Evolutionary conservation across 345 rosid genomes (phyloP).

Genomic region (Pistacia vera): DNA sequence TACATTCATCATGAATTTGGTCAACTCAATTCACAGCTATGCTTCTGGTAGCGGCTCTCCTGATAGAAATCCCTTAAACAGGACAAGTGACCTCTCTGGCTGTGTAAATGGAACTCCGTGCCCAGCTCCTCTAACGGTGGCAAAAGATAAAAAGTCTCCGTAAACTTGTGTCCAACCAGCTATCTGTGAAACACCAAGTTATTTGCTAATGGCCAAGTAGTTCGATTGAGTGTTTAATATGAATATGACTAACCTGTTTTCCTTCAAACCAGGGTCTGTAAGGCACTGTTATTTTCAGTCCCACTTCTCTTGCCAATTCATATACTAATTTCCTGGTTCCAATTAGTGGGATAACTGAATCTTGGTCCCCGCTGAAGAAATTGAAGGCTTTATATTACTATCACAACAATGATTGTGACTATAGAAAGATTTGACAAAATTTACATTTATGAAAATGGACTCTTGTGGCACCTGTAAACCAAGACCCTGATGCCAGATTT

Average conservation of each 20-base stretch:
- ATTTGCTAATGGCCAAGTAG: not conserved
- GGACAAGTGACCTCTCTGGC: slow-evolving; percentile 44
- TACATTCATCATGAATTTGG: too few species aligned
- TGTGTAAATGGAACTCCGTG: slow-evolving; percentile 55
- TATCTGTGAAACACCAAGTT: slow-evolving; percentile 24
- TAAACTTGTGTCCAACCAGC: slow-evolving; percentile 60
- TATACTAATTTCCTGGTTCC: slow-evolving; percentile 39
- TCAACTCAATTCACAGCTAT: too few species aligned
- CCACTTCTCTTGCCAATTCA: slow-evolving; percentile 36
- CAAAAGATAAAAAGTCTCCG: slow-evolving; percentile 41
- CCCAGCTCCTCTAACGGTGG: slow-evolving; percentile 59
- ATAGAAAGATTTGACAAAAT: not conserved
- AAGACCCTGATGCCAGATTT: slow-evolving; percentile 42
- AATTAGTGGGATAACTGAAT: slow-evolving; percentile 37
- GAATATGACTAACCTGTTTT: too few species aligned
- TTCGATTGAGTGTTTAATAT: too few species aligned
- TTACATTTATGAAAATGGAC: too few species aligned
- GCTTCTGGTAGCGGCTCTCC: slow-evolving; percentile 41
- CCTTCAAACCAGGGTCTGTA: too few species aligned
- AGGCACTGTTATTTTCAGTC: slow-evolving; percentile 24
- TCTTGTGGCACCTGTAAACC: slow-evolving; percentile 43
- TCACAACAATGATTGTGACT: not conserved
- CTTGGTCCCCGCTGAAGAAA: slow-evolving; percentile 35
- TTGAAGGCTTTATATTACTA: not conserved
- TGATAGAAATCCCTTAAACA: slow-evolving; percentile 37